These are phyloP conservation scores for Candida vaughaniae DNA, from an alignment of 805 yeast genomes.

Conservation along the genomic window DNA sequence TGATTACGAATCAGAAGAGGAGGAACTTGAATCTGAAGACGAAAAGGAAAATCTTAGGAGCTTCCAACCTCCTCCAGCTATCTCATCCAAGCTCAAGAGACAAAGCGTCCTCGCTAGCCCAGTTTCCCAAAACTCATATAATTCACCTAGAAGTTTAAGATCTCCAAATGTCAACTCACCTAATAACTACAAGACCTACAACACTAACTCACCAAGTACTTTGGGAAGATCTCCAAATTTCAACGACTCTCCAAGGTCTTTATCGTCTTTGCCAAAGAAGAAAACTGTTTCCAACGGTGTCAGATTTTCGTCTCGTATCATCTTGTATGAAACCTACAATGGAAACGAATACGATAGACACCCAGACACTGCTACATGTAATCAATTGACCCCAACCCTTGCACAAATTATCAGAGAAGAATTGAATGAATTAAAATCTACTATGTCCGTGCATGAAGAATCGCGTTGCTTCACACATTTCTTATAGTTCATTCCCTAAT, in stretches of 20 bases:
- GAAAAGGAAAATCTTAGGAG: constrained; percentile 4
- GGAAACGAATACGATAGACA: constrained; percentile 87
- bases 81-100: constrained; percentile 2
- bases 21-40: constrained; percentile 6
- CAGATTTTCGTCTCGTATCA: constrained; percentile 75
- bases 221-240: neutral
- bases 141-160: constrained; percentile 1
- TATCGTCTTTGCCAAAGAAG: constrained; percentile 1
- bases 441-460: constrained; percentile 80
- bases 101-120: neutral
- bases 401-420: constrained; percentile 88
- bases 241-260: constrained; percentile 1
- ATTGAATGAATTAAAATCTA: constrained; percentile 71
- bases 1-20: constrained; percentile 9
- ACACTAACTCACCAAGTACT: neutral
- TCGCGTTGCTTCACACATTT: constrained; percentile 84
- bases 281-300: constrained; percentile 31
- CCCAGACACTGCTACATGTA: constrained; percentile 91
- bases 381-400: constrained; percentile 79
- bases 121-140: neutral
- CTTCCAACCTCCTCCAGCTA: constrained; percentile 5
- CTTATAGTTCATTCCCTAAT: constrained; percentile 38
- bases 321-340: constrained; percentile 81
- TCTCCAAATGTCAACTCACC: neutral
- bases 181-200: neutral